Conservation (phyloP, 73 alveolate genomes). For the Tetrahymena malaccensis region DNA sequence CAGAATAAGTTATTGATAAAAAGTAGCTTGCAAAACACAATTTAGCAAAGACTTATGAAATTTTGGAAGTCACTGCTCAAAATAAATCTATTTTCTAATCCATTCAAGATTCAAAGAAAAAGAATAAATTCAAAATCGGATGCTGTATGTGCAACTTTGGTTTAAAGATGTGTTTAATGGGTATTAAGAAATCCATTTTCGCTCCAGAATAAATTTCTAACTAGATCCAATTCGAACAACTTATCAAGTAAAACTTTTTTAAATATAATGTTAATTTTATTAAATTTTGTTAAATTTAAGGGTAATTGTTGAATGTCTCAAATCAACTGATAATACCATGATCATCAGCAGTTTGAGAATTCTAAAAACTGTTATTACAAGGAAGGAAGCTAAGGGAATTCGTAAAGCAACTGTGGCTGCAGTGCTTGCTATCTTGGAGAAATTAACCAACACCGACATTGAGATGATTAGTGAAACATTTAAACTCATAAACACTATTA, state of each 20-base stretch:
- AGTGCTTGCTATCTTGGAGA: background rate
- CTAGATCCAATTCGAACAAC: background rate
- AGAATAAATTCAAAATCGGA: background rate
- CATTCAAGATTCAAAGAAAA: background rate
- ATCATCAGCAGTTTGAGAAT: background rate
- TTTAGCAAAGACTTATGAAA: background rate
- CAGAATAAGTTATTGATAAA: background rate
- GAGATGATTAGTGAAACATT: background rate
- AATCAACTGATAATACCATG: background rate
- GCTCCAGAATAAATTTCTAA: background rate
- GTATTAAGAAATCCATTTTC: background rate
- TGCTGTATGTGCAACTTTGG: background rate
- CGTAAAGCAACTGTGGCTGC: background rate
- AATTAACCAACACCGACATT: background rate
- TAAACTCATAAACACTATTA: background rate
- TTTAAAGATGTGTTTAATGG: background rate
- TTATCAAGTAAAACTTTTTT: background rate
- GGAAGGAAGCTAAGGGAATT: background rate
- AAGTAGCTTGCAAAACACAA: background rate
- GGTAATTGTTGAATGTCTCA: background rate
- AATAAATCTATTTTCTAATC: background rate
- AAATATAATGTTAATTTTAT: background rate
- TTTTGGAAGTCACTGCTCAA: background rate
- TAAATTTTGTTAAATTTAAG: background rate
- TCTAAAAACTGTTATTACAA: background rate